phyloP scores from a whole-genome alignment of 495 filamentous ascomycete species.

The Xylaria curta region DNA sequence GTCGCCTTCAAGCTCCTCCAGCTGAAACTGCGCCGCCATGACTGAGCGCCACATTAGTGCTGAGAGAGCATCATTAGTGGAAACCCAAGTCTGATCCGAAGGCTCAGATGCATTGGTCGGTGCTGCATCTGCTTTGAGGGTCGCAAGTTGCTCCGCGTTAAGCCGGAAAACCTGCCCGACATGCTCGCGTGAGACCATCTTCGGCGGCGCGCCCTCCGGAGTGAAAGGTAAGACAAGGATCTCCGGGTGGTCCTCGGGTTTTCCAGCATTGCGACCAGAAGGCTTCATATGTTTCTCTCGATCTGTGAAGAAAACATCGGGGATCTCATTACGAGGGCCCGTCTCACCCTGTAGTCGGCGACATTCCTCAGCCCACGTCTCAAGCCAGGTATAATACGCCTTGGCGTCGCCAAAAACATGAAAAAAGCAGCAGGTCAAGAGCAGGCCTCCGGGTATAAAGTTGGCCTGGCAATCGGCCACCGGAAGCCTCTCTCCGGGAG shows the following conservation, averaged over 20 bases:
- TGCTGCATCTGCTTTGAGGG: constrained; percentile 44
- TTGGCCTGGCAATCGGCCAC: constrained; percentile 46
- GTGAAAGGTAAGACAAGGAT: constrained; percentile 42
- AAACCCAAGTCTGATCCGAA: constrained; percentile 40
- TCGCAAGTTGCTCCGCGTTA: constrained; percentile 36
- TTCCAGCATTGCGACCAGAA: constrained; percentile 36
- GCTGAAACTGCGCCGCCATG: constrained; percentile 43
- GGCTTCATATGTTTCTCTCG: constrained; percentile 40
- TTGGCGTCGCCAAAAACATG: constrained; percentile 47
- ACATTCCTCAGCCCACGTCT: constrained; percentile 47
- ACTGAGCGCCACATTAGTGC: constrained; percentile 50
- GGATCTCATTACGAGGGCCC: constrained; percentile 28
- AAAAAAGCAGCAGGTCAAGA: constrained; percentile 37
- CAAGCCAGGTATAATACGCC: constrained; percentile 41
- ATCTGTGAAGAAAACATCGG: constrained; percentile 35
- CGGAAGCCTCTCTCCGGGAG: constrained; percentile 38
- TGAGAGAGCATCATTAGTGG: constrained; percentile 50
- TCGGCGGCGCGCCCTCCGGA: constrained; percentile 40
- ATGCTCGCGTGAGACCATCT: constrained; percentile 40
- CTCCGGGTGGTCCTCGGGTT: constrained; percentile 43
- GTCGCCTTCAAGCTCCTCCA: constrained; percentile 39
- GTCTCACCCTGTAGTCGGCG: constrained; percentile 40
- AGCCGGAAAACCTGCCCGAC: constrained; percentile 44
- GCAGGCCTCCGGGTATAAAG: constrained; percentile 40
- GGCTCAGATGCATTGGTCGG: constrained; percentile 39